Evolutionary conservation across 345 rosid genomes (phyloP).

Genomic region (Euphorbia pulcherrima): DNA sequence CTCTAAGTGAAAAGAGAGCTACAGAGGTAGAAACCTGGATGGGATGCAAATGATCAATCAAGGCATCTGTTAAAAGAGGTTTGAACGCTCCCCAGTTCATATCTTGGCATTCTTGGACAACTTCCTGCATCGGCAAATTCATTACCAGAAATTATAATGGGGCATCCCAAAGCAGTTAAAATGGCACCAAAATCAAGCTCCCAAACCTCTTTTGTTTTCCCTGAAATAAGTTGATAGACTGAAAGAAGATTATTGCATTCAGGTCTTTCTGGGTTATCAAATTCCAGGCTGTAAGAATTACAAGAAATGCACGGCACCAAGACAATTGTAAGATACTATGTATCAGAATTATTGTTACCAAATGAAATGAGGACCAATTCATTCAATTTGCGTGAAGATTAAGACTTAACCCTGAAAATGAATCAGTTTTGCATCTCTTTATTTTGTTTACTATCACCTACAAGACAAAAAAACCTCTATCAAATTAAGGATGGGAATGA

Average conservation of each 20-base stretch:
- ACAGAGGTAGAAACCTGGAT: slow-evolving; percentile 55
- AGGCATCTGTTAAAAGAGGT: slow-evolving; percentile 59
- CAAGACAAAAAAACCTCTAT: slow-evolving; percentile 4
- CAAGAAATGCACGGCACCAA: slow-evolving; percentile 11
- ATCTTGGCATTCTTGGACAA: slow-evolving; percentile 61
- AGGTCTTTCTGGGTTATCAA: slow-evolving; percentile 88
- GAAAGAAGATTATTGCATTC: slow-evolving; percentile 94
- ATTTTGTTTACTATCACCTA: slow-evolving; percentile 82
- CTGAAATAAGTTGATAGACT: slow-evolving; percentile 72
- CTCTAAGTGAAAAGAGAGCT: neutral
- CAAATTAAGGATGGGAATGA: neutral
- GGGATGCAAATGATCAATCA: slow-evolving; percentile 80
- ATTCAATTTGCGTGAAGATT: slow-evolving; percentile 2
- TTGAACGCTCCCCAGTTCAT: slow-evolving; percentile 86
- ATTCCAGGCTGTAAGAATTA: slow-evolving; percentile 55
- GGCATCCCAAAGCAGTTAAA: neutral
- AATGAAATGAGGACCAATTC: neutral
- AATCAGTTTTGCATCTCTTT: slow-evolving; percentile 88
- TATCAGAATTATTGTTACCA: neutral
- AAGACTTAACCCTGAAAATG: slow-evolving; percentile 56
- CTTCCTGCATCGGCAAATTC: slow-evolving; percentile 51
- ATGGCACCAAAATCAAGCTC: neutral
- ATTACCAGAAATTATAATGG: slow-evolving; percentile 3
- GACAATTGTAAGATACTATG: neutral
- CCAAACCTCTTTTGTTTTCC: slow-evolving; percentile 74